These are phyloP conservation scores for Domatiomyces globalis DNA, from an alignment of 2,329 filamentous ascomycete species.

Conservation along the genomic window DNA sequence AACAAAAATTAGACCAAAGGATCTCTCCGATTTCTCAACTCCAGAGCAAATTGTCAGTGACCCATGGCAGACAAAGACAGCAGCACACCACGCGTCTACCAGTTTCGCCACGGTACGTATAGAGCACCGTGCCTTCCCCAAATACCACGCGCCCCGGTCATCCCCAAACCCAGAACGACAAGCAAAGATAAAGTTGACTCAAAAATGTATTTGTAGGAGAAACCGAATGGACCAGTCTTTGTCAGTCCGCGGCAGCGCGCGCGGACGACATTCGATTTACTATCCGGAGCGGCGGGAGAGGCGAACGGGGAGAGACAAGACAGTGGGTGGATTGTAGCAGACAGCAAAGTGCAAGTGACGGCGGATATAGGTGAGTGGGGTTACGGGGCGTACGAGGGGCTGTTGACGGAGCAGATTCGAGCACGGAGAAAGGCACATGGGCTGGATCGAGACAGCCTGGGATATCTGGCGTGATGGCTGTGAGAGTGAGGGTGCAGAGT, in stretches of 20 bases:
- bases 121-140: neutral
- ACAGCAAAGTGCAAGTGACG: constrained; percentile 21
- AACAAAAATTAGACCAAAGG: neutral
- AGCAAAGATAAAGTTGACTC: neutral
- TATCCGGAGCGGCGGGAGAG: constrained; percentile 23
- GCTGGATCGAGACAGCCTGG: constrained; percentile 38
- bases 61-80: constrained; percentile 18
- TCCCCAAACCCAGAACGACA: too few relatives aligned
- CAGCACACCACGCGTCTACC: constrained; percentile 14
- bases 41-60: neutral
- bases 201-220: constrained; percentile 21
- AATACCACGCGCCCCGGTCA: too few relatives aligned
- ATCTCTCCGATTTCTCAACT: too few relatives aligned
- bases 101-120: constrained; percentile 16
- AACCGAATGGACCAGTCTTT: constrained; percentile 38
- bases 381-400: constrained; percentile 49
- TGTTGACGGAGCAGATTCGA: constrained; percentile 39
- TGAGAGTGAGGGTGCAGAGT: constrained; percentile 30
- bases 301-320: too few relatives aligned
- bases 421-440: constrained; percentile 33
- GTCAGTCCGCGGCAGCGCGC: constrained; percentile 39
- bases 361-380: constrained; percentile 46
- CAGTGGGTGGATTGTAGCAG: neutral
- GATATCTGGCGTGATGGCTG: constrained; percentile 47
- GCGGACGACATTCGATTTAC: constrained; percentile 34